Conservation (phyloP, 768 basidiomycete genomes). For the Pisolithus albus region DNA sequence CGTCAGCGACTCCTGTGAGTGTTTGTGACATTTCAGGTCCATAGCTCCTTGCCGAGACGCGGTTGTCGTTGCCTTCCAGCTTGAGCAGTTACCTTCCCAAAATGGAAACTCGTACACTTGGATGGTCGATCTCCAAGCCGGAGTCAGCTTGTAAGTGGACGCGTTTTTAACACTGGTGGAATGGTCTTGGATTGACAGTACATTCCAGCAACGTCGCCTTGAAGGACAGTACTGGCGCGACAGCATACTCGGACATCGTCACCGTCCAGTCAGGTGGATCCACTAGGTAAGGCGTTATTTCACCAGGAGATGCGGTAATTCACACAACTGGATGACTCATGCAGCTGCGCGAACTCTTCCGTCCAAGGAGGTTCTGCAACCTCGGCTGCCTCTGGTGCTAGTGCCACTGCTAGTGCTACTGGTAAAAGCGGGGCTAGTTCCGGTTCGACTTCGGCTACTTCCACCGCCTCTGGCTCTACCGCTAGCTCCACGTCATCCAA, state of each 20-base stretch:
- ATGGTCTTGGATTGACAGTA: not conserved
- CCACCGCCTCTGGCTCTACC: slow-evolving; percentile 11
- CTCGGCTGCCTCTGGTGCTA: slow-evolving; percentile 1
- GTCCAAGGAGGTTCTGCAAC: slow-evolving; percentile 10
- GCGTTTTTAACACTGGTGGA: not conserved
- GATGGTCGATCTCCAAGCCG: slow-evolving; percentile 41
- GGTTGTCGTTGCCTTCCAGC: slow-evolving; percentile 28
- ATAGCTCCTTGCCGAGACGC: slow-evolving; percentile 3
- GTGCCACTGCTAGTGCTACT: not conserved
- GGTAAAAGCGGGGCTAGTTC: not conserved
- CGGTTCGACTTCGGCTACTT: slow-evolving; percentile 3
- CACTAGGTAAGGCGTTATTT: slow-evolving; percentile 25
- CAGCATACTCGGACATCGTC: slow-evolving; percentile 46
- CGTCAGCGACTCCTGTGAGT: slow-evolving; percentile 45
- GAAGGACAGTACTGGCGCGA: slow-evolving; percentile 52
- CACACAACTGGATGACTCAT: not conserved
- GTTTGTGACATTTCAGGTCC: not conserved
- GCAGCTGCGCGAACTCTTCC: slow-evolving; percentile 22
- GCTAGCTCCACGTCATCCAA: slow-evolving; percentile 13
- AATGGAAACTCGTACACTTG: slow-evolving; percentile 43
- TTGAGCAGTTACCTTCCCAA: slow-evolving; percentile 47
- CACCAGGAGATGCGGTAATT: not conserved
- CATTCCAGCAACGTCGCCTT: slow-evolving; percentile 42
- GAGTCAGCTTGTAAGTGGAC: slow-evolving; percentile 41
- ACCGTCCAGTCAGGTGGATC: slow-evolving; percentile 35